A percentile compares a stretch with the other conserved stretches of the same genome.
Conservation (phyloP, 2,329 filamentous ascomycete species). For the Raffaelea deltoideospora region DNA sequence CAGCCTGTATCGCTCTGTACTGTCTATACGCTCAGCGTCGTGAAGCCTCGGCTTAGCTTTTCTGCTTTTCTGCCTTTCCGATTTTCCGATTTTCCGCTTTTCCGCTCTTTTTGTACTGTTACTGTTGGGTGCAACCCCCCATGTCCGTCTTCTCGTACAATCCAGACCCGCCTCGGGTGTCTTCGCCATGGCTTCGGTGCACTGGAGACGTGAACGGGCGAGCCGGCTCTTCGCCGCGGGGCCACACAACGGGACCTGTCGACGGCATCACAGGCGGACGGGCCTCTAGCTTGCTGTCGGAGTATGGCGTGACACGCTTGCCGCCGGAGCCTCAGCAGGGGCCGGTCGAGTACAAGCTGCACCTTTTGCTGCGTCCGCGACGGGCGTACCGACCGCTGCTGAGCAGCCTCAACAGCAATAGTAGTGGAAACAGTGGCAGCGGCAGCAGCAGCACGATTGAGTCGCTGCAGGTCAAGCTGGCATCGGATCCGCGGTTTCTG, state of each 20-base stretch:
- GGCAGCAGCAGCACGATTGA: too few species aligned
- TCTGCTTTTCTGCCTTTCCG: too few species aligned
- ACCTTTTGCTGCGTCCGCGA: constrained; percentile 67
- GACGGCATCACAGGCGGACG: background rate
- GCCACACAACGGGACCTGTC: constrained; percentile 14
- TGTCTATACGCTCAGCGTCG: too few species aligned
- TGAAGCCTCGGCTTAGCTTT: too few species aligned
- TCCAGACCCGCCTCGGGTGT: constrained; percentile 70
- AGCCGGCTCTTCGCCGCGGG: constrained; percentile 18
- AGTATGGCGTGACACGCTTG: constrained; percentile 58
- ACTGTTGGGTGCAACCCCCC: too few species aligned
- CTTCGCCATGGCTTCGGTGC: constrained; percentile 73
- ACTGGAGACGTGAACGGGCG: too few species aligned
- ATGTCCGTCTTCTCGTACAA: constrained; percentile 96
- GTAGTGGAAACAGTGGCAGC: too few species aligned
- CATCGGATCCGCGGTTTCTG: constrained; percentile 13
- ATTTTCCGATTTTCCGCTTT: background rate
- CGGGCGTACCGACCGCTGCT: constrained; percentile 52
- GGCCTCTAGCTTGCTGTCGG: constrained; percentile 30
- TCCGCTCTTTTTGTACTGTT: background rate
- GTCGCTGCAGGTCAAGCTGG: constrained; percentile 16
- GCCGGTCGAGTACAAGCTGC: constrained; percentile 91
- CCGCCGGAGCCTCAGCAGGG: constrained; percentile 88
- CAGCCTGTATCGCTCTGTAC: too few species aligned
- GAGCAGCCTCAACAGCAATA: too few species aligned